phyloP scores from a whole-genome alignment of 1,284 basidiomycete genomes.

The Puccinia sorghi region DNA sequence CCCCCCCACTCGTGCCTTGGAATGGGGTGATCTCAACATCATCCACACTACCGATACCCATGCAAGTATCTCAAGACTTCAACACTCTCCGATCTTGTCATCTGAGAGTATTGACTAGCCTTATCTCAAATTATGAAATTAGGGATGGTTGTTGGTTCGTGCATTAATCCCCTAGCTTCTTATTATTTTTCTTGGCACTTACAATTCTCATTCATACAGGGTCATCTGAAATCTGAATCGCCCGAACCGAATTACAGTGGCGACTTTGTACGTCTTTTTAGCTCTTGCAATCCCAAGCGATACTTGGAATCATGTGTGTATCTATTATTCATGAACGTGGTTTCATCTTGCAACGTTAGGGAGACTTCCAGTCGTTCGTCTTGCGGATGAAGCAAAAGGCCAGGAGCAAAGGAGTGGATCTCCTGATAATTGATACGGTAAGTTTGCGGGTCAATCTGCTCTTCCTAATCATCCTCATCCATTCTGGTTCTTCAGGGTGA shows the following conservation, averaged over 20 bases:
- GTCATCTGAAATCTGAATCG: slow-evolving; percentile 56
- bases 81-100: not conserved
- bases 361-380: slow-evolving; percentile 58
- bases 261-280: slow-evolving; percentile 42
- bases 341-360: slow-evolving; percentile 50
- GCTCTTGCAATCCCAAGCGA: too few species aligned
- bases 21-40: slow-evolving; percentile 75
- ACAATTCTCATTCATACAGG: slow-evolving; percentile 48
- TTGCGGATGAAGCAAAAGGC: slow-evolving; percentile 56
- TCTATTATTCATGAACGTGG: not conserved
- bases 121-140: too few species aligned
- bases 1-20: slow-evolving; percentile 61
- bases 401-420: slow-evolving; percentile 54
- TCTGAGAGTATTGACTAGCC: not conserved
- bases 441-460: not conserved
- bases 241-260: slow-evolving; percentile 57
- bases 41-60: slow-evolving; percentile 80
- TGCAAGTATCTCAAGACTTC: slow-evolving; percentile 56
- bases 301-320: too few species aligned
- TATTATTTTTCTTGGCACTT: not conserved
- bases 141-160: too few species aligned
- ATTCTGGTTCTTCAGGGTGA: slow-evolving; percentile 51
- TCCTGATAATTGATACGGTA: slow-evolving; percentile 57
- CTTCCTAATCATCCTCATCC: not conserved
- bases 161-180: too few species aligned